Conservation (phyloP, 2,329 filamentous ascomycete genomes). For the Penicillium sp. region DNA sequence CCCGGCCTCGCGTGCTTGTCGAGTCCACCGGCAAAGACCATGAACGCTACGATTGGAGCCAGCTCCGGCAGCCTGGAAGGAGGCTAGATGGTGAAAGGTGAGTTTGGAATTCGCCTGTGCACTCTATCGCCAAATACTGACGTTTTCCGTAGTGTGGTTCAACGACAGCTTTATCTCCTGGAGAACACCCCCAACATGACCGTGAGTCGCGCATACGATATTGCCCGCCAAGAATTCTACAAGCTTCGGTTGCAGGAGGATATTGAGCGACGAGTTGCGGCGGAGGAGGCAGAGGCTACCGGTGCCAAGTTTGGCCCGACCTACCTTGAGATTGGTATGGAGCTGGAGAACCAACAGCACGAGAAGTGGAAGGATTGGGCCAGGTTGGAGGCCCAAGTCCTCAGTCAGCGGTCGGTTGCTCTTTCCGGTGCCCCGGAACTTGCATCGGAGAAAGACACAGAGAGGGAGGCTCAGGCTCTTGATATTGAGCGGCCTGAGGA, state of each 20-base stretch:
- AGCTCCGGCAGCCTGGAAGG: conserved; percentile 70
- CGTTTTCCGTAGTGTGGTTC: conserved; percentile 69
- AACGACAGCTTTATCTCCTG: conserved; percentile 87
- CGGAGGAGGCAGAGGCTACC: conserved; percentile 81
- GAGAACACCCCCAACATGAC: conserved; percentile 59
- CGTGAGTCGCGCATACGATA: conserved; percentile 75
- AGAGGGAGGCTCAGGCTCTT: background rate
- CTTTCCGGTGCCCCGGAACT: conserved; percentile 41
- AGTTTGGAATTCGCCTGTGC: conserved; percentile 19
- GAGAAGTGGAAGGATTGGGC: conserved; percentile 88
- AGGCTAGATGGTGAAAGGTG: conserved; percentile 83
- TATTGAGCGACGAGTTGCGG: conserved; percentile 75
- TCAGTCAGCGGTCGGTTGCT: conserved; percentile 50
- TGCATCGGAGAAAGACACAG: conserved; percentile 24
- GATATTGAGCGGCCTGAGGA: conserved; percentile 8
- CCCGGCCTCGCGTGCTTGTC: conserved; percentile 78
- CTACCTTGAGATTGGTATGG: conserved; percentile 73
- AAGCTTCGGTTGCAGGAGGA: conserved; percentile 77
- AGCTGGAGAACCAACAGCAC: conserved; percentile 75
- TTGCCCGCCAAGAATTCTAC: conserved; percentile 88
- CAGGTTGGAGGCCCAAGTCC: conserved; percentile 49
- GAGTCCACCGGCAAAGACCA: conserved; percentile 84
- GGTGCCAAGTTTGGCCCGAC: conserved; percentile 87
- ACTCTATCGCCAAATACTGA: background rate
- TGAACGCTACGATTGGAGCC: conserved; percentile 76